These are phyloP conservation scores for Paraconiothyrium brasiliense DNA, from an alignment of 2,329 filamentous ascomycete genomes.

Conservation along the genomic window DNA sequence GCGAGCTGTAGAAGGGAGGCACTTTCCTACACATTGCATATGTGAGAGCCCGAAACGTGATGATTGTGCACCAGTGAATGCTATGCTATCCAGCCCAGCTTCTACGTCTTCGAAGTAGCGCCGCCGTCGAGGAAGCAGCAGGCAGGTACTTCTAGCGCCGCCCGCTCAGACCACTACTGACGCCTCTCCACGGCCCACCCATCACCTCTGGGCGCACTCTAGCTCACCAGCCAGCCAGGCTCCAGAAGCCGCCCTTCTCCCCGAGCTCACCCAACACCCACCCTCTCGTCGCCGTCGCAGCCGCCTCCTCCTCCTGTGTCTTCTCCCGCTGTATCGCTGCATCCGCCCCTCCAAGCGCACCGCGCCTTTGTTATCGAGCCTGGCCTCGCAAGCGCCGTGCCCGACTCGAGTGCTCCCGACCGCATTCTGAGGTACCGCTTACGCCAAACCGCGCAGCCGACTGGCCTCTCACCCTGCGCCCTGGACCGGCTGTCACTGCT, in stretches of 20 bases:
- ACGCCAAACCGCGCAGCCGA: slow-evolving; percentile 18
- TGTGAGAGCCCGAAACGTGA: too few species aligned
- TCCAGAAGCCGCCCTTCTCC: slow-evolving; percentile 1
- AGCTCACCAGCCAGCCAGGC: slow-evolving; percentile 10
- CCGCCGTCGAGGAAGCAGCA: neutral
- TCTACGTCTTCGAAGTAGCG: neutral
- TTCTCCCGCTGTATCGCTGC: slow-evolving; percentile 19
- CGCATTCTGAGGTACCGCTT: slow-evolving; percentile 19
- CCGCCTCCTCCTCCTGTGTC: neutral
- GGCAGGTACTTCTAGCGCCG: neutral
- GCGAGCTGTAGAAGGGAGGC: too few species aligned
- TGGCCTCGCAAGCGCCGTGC: slow-evolving; percentile 27
- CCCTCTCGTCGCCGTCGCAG: slow-evolving; percentile 8
- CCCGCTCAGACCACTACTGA: slow-evolving; percentile 5
- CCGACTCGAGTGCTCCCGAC: slow-evolving; percentile 20
- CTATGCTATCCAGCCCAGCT: neutral
- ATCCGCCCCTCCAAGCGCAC: slow-evolving; percentile 13
- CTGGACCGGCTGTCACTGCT: slow-evolving; percentile 14
- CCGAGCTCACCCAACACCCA: neutral
- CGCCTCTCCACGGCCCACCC: slow-evolving; percentile 14
- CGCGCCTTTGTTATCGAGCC: slow-evolving; percentile 28
- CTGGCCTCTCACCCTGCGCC: slow-evolving; percentile 4
- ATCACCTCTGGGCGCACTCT: slow-evolving; percentile 4
- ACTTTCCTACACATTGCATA: too few species aligned
- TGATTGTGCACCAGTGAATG: neutral